Evolutionary conservation across 2,329 filamentous ascomycete species (phyloP).

Genomic region (Intubia oerlemansii): DNA sequence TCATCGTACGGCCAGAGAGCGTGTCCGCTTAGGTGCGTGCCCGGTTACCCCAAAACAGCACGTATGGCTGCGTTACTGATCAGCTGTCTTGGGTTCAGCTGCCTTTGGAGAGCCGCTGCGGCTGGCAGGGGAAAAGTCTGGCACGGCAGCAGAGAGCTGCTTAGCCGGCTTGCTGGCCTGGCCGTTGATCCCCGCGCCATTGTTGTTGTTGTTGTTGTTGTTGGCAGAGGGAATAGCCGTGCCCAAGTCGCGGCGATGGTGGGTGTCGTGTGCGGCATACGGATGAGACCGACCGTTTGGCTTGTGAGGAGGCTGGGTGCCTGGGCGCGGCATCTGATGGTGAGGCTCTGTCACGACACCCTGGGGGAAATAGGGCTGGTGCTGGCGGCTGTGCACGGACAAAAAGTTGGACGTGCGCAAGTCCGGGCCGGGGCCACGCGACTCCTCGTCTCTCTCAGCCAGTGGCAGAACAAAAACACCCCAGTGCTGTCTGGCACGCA

Average conservation of each 20-base stretch:
- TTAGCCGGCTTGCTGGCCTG: slow-evolving; percentile 18
- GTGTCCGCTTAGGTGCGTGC: too few species aligned
- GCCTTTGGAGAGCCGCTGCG: too few species aligned
- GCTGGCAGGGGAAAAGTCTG: slow-evolving; percentile 42
- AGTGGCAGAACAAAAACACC: slow-evolving; percentile 55
- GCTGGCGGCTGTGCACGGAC: slow-evolving; percentile 13
- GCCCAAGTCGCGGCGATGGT: too few species aligned
- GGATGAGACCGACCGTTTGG: too few species aligned
- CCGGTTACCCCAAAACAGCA: too few species aligned
- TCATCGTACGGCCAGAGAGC: too few species aligned
- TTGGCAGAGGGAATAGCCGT: too few species aligned
- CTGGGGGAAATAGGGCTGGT: slow-evolving; percentile 5
- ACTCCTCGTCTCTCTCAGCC: slow-evolving; percentile 48
- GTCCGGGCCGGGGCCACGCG: slow-evolving; percentile 47
- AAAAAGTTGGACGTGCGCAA: slow-evolving; percentile 6
- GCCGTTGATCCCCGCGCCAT: slow-evolving; percentile 10
- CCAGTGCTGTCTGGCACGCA: slow-evolving; percentile 60
- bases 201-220: slow-evolving; percentile 1
- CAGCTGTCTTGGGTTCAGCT: too few species aligned
- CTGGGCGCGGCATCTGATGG: slow-evolving; percentile 13
- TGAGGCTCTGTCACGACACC: too few species aligned
- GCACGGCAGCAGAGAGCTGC: slow-evolving; percentile 38
- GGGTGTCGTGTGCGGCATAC: too few species aligned
- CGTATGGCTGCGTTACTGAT: too few species aligned
- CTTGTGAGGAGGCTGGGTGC: slow-evolving; percentile 11